A percentile compares a stretch with the other conserved stretches of the same genome.
phyloP scores from a whole-genome alignment of 169 alveolate species.

The Eimeria praecox region DNA sequence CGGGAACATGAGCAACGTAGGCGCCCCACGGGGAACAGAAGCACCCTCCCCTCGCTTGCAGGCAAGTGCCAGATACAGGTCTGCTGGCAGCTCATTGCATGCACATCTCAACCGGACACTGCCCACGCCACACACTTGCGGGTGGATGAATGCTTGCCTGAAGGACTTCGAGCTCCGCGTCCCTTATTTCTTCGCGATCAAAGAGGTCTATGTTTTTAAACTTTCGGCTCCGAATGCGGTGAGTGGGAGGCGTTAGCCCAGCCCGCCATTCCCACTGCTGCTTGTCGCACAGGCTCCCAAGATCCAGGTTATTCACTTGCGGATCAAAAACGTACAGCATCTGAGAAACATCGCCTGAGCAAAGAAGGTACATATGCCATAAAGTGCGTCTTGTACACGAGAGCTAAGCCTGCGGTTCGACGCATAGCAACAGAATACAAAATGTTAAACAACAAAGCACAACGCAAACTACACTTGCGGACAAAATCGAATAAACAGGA shows the following conservation, averaged over 20 bases:
- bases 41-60: not conserved
- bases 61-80: not conserved
- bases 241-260: conserved; percentile 92
- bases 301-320: conserved; percentile 82
- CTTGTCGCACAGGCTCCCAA: conserved; percentile 84
- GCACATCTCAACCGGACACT: not conserved
- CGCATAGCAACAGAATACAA: not conserved
- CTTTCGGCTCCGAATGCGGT: conserved; percentile 89
- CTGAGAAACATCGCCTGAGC: conserved; percentile 86
- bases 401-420: not conserved
- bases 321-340: conserved; percentile 87
- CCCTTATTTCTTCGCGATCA: conserved; percentile 89
- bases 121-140: not conserved
- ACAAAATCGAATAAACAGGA: not conserved
- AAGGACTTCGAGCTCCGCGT: conserved; percentile 88
- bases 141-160: conserved; percentile 49
- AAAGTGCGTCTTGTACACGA: not conserved
- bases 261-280: conserved; percentile 93
- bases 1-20: not conserved
- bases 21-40: not conserved
- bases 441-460: not conserved
- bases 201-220: conserved; percentile 89
- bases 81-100: not conserved
- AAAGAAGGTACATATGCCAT: not conserved
- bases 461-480: not conserved